phyloP scores from a whole-genome alignment of 495 filamentous ascomycete genomes.

The Penicillium soppii region DNA sequence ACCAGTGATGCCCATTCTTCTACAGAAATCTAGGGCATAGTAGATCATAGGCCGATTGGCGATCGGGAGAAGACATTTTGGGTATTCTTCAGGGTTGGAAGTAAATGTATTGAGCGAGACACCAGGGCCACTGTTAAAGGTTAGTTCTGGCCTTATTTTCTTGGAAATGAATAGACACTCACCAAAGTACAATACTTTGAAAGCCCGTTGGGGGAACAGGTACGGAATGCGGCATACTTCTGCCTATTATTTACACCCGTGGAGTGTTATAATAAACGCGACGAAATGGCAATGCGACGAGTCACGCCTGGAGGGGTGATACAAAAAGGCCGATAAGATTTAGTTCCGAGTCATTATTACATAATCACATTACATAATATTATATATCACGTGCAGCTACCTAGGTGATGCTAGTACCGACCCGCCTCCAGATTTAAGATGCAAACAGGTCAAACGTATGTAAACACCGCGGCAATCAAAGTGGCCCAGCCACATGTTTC shows the following conservation, averaged over 20 bases:
- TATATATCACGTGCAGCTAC: neutral
- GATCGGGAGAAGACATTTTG: constrained; percentile 83
- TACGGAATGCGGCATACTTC: constrained; percentile 16
- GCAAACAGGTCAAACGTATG: constrained; percentile 13
- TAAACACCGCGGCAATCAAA: constrained; percentile 30
- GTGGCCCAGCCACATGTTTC: constrained; percentile 50
- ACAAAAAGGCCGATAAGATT: neutral
- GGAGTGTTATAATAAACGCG: neutral
- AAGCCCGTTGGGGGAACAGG: constrained; percentile 75
- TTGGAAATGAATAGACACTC: constrained; percentile 23
- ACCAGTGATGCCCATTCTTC: constrained; percentile 81
- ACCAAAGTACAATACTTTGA: constrained; percentile 83
- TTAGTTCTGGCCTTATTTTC: neutral
- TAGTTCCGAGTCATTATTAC: neutral
- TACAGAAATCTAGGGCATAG: constrained; percentile 90
- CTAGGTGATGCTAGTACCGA: neutral
- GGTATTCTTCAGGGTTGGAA: constrained; percentile 71
- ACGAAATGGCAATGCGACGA: constrained; percentile 3
- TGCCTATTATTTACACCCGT: neutral
- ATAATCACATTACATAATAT: neutral
- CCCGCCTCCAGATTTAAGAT: constrained; percentile 7
- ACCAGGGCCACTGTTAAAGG: constrained; percentile 58
- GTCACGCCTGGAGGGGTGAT: neutral
- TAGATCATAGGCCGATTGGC: constrained; percentile 96
- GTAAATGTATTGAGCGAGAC: constrained; percentile 91